phyloP scores from a whole-genome alignment of 2,329 filamentous ascomycete genomes.

The Dryadomyces sulphureus region DNA sequence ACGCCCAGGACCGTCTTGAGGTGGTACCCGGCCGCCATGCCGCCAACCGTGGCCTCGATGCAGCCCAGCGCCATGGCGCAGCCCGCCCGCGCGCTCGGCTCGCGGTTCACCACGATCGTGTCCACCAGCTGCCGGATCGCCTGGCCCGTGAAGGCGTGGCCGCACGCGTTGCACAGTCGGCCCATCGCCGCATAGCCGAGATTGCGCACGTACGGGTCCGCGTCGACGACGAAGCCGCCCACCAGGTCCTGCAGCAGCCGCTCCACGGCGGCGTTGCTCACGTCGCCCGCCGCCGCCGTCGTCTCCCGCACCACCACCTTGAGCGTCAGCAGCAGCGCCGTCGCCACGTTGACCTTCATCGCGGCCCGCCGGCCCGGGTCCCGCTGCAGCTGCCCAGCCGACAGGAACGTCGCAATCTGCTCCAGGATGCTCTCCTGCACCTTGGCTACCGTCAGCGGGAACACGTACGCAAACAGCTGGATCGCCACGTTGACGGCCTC shows the following conservation, averaged over 20 bases:
- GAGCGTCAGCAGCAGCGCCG: conserved; percentile 64
- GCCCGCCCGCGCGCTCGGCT: conserved; percentile 83
- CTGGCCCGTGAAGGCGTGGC: conserved; percentile 74
- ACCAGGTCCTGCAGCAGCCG: conserved; percentile 67
- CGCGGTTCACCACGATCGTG: conserved; percentile 83
- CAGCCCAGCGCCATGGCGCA: conserved; percentile 87
- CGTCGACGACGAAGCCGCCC: conserved; percentile 60
- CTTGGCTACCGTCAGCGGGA: conserved; percentile 77
- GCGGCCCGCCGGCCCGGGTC: conserved; percentile 82
- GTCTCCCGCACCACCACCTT: conserved; percentile 78
- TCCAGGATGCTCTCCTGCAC: conserved; percentile 94
- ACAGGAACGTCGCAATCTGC: conserved; percentile 81
- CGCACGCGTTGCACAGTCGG: conserved; percentile 68
- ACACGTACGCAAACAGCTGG: conserved; percentile 77
- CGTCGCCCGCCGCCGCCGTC: conserved; percentile 52
- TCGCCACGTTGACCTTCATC: conserved; percentile 78
- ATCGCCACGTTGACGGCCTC: conserved; percentile 93
- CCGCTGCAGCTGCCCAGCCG: conserved; percentile 62
- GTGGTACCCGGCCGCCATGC: conserved; percentile 93
- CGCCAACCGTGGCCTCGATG: conserved; percentile 89
- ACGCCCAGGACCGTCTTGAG: conserved; percentile 96
- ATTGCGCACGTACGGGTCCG: conserved; percentile 73
- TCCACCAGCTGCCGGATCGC: conserved; percentile 84
- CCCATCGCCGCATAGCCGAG: conserved; percentile 77
- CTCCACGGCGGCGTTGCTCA: conserved; percentile 63